These are phyloP conservation scores for Nicotiana benthamiana DNA, from an alignment of 257 asterid species.

Conservation along the genomic window DNA sequence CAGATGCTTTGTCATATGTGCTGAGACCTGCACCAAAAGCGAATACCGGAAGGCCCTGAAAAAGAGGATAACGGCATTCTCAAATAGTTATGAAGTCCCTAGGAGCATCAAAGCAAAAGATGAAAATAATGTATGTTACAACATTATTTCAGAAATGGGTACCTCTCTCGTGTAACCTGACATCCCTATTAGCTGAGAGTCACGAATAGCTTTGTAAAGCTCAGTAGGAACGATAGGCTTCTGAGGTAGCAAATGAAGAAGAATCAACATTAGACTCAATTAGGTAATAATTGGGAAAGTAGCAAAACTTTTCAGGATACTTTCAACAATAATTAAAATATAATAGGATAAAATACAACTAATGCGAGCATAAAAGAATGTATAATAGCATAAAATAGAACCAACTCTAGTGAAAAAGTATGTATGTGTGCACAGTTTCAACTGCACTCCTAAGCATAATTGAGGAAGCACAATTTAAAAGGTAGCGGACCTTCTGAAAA, in stretches of 20 bases:
- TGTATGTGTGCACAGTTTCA: neutral
- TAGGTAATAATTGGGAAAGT: neutral
- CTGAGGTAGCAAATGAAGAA: slow-evolving; percentile 22
- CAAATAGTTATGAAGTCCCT: slow-evolving; percentile 1
- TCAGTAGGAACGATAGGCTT: slow-evolving; percentile 58
- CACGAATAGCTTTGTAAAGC: slow-evolving; percentile 54
- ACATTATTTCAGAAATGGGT: neutral
- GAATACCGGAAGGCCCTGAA: slow-evolving; percentile 56
- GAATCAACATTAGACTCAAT: neutral
- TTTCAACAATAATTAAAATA: neutral
- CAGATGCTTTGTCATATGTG: slow-evolving; percentile 63
- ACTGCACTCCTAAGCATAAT: neutral
- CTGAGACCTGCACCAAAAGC: slow-evolving; percentile 60
- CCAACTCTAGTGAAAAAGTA: neutral
- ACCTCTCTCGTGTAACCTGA: slow-evolving; percentile 71
- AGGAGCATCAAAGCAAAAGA: neutral
- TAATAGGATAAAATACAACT: neutral
- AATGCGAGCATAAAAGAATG: neutral
- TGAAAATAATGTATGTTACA: neutral
- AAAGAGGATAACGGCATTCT: neutral
- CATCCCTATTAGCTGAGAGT: slow-evolving; percentile 60
- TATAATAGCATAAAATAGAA: neutral
- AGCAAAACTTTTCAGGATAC: neutral
- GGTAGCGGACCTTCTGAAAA: neutral
- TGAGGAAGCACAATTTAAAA: neutral